phyloP scores from a whole-genome alignment of 2,329 filamentous ascomycete genomes.

The Trichoderma asperellum region DNA sequence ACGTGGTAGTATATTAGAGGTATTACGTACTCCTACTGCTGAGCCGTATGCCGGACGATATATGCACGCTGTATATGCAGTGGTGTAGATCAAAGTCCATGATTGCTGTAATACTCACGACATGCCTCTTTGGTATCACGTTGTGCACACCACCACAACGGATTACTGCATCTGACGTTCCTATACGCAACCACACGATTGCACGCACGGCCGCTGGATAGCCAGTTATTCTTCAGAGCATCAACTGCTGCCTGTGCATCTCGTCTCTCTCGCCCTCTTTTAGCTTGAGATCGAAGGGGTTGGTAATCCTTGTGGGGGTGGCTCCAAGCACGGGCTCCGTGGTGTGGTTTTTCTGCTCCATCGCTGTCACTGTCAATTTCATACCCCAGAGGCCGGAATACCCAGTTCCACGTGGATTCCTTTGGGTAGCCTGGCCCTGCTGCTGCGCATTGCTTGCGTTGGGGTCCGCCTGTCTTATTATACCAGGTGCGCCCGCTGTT shows the following conservation, averaged over 20 bases:
- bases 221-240: neutral
- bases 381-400: constrained; percentile 25
- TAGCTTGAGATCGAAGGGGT: constrained; percentile 11
- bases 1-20: neutral
- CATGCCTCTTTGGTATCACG: constrained; percentile 6
- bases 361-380: constrained; percentile 25
- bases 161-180: constrained; percentile 3
- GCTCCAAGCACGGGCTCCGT: constrained; percentile 21
- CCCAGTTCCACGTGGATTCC: constrained; percentile 20
- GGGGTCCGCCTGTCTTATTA: constrained; percentile 20
- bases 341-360: constrained; percentile 21
- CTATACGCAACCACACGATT: neutral
- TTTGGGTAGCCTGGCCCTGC: constrained; percentile 23
- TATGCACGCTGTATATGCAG: neutral
- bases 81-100: neutral
- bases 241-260: constrained; percentile 4
- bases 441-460: constrained; percentile 7
- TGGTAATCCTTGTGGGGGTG: constrained; percentile 8
- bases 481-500: constrained; percentile 20
- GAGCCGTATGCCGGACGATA: neutral
- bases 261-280: neutral
- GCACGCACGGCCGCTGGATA: neutral
- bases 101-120: neutral
- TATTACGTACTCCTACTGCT: neutral
- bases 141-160: neutral